Conservation (phyloP, 2,329 filamentous ascomycete species). For the Phaeosphaeria sp. region DNA sequence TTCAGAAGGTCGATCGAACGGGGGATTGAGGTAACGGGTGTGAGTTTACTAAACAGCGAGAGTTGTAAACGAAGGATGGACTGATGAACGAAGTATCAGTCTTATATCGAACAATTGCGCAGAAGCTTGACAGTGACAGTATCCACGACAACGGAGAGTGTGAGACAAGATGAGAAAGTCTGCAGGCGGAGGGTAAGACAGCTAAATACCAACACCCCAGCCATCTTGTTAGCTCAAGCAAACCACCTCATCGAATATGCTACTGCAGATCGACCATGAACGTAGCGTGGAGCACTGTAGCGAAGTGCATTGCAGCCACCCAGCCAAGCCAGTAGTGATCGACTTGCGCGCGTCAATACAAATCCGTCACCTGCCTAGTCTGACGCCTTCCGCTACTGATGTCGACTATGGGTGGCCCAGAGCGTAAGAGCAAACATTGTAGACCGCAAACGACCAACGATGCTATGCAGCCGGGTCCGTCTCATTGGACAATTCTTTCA, state of each 20-base stretch:
- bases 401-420: constrained; percentile 29
- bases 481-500: constrained; percentile 28
- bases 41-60: constrained; percentile 6
- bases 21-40: constrained; percentile 11
- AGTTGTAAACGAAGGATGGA: constrained; percentile 27
- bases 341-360: constrained; percentile 38
- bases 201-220: constrained; percentile 36
- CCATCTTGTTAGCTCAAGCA: constrained; percentile 16
- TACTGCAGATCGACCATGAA: constrained; percentile 26
- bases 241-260: constrained; percentile 32
- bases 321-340: constrained; percentile 30
- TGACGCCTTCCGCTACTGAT: constrained; percentile 26
- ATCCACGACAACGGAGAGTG: constrained; percentile 36
- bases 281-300: constrained; percentile 19
- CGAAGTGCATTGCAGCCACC: constrained; percentile 21
- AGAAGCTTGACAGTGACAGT: constrained; percentile 17
- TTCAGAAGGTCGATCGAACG: constrained; percentile 18
- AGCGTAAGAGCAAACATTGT: constrained; percentile 8
- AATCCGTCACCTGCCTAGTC: constrained; percentile 24
- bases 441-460: background rate
- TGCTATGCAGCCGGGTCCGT: constrained; percentile 12
- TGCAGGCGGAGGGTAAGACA: constrained; percentile 24
- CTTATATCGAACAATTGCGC: constrained; percentile 7
- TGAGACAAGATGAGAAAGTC: constrained; percentile 19
- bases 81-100: constrained; percentile 51